These are phyloP conservation scores for Ambrosia hybrid DNA, from an alignment of 140 eudicot species.

Conservation along the genomic window DNA sequence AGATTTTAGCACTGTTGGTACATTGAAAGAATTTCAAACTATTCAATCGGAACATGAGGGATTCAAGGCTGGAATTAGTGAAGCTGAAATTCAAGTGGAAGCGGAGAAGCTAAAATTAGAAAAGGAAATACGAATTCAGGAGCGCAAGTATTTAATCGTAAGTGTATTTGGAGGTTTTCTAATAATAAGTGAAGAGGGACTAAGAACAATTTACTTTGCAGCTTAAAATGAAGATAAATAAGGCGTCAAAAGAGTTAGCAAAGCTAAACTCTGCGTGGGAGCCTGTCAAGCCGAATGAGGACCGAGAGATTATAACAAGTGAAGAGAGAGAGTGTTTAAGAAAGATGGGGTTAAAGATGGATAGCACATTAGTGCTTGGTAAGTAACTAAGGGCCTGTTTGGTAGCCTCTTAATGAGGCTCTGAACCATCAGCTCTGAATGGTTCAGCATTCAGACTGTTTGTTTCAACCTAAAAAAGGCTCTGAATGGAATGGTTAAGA, in stretches of 20 bases:
- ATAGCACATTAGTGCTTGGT: constrained; percentile 84
- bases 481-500: too few relatives aligned
- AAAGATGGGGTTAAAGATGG: constrained; percentile 72
- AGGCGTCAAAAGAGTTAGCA: constrained; percentile 47
- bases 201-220: constrained; percentile 29
- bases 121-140: constrained; percentile 65
- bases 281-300: constrained; percentile 57
- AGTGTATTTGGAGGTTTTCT: constrained; percentile 14
- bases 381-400: constrained; percentile 15
- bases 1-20: constrained; percentile 52
- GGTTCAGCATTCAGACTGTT: too few relatives aligned
- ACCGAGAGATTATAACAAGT: constrained; percentile 66
- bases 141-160: constrained; percentile 64
- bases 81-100: constrained; percentile 50
- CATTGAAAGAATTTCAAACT: constrained; percentile 63
- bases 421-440: too few relatives aligned
- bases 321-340: constrained; percentile 82
- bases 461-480: too few relatives aligned
- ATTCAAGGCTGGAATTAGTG: constrained; percentile 29
- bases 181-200: neutral
- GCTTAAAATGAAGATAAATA: constrained; percentile 78
- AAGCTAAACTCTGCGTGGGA: constrained; percentile 45
- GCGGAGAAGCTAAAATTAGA: constrained; percentile 57
- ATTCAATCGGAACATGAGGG: constrained; percentile 45
- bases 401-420: too few relatives aligned